These are phyloP conservation scores for Penicillium sp. DNA, from an alignment of 2,329 filamentous ascomycete genomes.

Conservation along the genomic window DNA sequence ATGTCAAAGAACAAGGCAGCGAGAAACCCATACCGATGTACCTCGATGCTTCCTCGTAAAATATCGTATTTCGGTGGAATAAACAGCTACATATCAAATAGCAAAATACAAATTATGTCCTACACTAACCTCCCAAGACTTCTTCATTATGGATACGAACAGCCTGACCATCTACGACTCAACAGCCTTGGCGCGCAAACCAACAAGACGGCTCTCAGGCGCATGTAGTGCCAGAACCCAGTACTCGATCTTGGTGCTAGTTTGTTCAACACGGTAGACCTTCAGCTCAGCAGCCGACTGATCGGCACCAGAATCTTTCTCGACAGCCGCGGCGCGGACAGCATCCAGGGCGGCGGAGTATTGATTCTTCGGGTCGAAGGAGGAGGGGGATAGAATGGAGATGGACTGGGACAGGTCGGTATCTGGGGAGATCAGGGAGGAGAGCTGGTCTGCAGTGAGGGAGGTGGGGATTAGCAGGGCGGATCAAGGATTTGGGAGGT, in stretches of 20 bases:
- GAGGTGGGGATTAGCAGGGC: slow-evolving; percentile 10
- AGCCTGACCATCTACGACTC: slow-evolving; percentile 56
- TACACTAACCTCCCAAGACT: neutral
- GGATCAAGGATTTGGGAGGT: neutral
- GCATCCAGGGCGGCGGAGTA: slow-evolving; percentile 58
- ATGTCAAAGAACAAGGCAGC: neutral
- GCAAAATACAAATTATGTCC: neutral
- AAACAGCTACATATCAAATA: neutral
- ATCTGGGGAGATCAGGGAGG: slow-evolving; percentile 56
- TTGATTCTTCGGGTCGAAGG: slow-evolving; percentile 71
- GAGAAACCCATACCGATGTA: neutral
- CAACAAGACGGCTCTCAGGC: slow-evolving; percentile 65
- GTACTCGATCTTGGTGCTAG: slow-evolving; percentile 69
- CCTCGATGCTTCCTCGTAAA: neutral
- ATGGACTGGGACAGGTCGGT: slow-evolving; percentile 44
- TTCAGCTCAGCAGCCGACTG: slow-evolving; percentile 58
- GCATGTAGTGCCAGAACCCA: slow-evolving; percentile 69
- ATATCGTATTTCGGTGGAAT: neutral
- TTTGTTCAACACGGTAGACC: slow-evolving; percentile 69
- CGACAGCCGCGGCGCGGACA: slow-evolving; percentile 53
- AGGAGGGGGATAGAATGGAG: slow-evolving; percentile 63
- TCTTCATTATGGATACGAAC: neutral
- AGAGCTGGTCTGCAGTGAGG: slow-evolving; percentile 62
- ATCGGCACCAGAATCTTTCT: slow-evolving; percentile 22
- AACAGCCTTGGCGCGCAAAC: slow-evolving; percentile 73